Percentiles rank a stretch among this genome's conserved stretches.
These are phyloP conservation scores for Mycena latifolia DNA, from an alignment of 768 basidiomycete genomes.

Conservation along the genomic window DNA sequence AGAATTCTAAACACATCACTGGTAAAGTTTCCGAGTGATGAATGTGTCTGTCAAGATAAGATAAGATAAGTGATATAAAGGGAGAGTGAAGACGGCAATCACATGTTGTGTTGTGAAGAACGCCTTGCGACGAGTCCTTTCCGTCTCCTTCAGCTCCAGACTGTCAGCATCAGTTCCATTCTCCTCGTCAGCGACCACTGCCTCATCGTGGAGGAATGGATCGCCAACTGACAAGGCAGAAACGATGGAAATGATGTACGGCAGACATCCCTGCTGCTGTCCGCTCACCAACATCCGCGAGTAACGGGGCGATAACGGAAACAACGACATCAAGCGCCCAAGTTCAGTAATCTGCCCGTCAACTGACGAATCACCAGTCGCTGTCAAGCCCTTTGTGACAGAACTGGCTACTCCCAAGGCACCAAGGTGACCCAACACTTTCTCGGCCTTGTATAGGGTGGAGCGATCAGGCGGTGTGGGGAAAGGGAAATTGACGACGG, in stretches of 20 bases:
- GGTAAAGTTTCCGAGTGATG: slow-evolving; percentile 79
- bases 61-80: slow-evolving; percentile 6
- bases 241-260: slow-evolving; percentile 92
- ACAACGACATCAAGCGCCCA: slow-evolving; percentile 93
- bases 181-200: slow-evolving; percentile 39
- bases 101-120: slow-evolving; percentile 91
- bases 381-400: slow-evolving; percentile 37
- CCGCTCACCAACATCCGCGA: slow-evolving; percentile 97
- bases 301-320: slow-evolving; percentile 94
- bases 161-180: slow-evolving; percentile 46
- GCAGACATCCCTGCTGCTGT: slow-evolving; percentile 84
- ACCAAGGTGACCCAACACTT: slow-evolving; percentile 82
- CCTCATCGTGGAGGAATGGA: slow-evolving; percentile 85
- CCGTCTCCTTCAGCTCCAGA: slow-evolving; percentile 41
- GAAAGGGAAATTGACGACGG: slow-evolving; percentile 97
- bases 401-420: slow-evolving; percentile 66
- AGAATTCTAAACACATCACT: slow-evolving; percentile 92
- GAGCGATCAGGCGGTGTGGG: slow-evolving; percentile 92
- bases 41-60: slow-evolving; percentile 72
- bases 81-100: slow-evolving; percentile 34
- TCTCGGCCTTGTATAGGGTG: slow-evolving; percentile 85
- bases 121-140: slow-evolving; percentile 69
- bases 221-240: slow-evolving; percentile 95
- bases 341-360: slow-evolving; percentile 86
- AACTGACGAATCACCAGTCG: slow-evolving; percentile 41